These are phyloP conservation scores for Pythium periplocum DNA, from an alignment of 352 stramenopile genomes.

Conservation along the genomic window DNA sequence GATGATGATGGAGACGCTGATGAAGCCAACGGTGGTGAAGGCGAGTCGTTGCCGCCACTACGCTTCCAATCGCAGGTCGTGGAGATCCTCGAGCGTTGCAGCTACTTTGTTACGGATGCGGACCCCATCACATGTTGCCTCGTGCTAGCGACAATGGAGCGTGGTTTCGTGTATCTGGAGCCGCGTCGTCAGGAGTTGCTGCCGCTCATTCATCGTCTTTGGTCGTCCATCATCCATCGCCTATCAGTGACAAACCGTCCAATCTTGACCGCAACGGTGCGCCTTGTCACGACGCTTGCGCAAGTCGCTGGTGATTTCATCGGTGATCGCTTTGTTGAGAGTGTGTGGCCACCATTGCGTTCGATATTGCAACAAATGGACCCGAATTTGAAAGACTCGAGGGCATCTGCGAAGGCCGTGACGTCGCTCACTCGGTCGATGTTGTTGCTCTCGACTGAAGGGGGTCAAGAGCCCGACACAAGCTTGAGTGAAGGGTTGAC, in stretches of 20 bases:
- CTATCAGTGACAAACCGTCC: constrained; percentile 48
- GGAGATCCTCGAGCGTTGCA: constrained; percentile 71
- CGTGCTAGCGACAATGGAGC: constrained; percentile 60
- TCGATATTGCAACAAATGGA: constrained; percentile 35
- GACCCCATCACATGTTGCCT: constrained; percentile 71
- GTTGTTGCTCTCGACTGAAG: constrained; percentile 33
- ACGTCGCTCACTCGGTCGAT: constrained; percentile 59
- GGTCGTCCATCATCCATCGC: constrained; percentile 60
- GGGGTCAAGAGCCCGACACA: constrained; percentile 2
- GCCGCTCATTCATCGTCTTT: constrained; percentile 71
- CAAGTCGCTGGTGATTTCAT: constrained; percentile 70
- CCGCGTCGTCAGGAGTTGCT: constrained; percentile 46
- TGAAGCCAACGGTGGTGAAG: constrained; percentile 23
- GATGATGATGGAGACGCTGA: constrained; percentile 12
- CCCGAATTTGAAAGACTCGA: constrained; percentile 12
- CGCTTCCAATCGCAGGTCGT: constrained; percentile 52
- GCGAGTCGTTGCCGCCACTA: constrained; percentile 10
- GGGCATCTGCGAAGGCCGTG: constrained; percentile 2
- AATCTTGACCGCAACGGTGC: constrained; percentile 52
- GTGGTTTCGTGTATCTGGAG: constrained; percentile 50
- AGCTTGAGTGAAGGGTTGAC: neutral
- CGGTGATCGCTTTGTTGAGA: constrained; percentile 72
- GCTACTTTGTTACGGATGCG: constrained; percentile 65
- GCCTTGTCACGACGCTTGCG: constrained; percentile 45
- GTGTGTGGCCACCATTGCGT: constrained; percentile 60